Conservation (phyloP, 768 basidiomycete species). For the Leucosporidium scottii region DNA sequence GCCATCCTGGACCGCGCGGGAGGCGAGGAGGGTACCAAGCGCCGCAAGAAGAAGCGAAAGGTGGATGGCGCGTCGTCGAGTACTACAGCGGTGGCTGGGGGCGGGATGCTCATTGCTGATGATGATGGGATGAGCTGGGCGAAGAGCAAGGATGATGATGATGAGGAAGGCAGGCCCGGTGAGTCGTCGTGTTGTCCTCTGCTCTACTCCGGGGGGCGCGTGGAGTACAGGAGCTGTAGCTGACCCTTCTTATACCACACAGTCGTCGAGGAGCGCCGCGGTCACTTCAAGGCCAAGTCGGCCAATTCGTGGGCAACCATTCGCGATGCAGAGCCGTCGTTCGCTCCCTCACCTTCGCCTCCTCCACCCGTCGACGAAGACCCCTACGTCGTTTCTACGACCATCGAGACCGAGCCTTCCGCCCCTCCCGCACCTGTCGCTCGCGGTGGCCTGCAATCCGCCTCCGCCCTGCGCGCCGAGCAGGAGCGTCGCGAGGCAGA, state of each 20-base stretch:
- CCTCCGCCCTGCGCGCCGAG: constrained; percentile 58
- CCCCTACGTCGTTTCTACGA: constrained; percentile 27
- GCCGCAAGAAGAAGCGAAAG: constrained; percentile 69
- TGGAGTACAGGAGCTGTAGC: not conserved
- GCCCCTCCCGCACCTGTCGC: constrained; percentile 5
- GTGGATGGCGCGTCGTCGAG: constrained; percentile 41
- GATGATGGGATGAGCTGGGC: constrained; percentile 41
- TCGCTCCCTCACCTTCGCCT: constrained; percentile 3
- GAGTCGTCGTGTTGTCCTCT: constrained; percentile 10
- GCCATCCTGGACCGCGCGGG: constrained; percentile 69
- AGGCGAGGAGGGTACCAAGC: constrained; percentile 41
- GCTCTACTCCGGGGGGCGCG: too few species aligned
- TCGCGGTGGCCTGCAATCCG: constrained; percentile 67
- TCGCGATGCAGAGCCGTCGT: constrained; percentile 16
- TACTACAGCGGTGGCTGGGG: constrained; percentile 26
- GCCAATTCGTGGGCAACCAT: constrained; percentile 25
- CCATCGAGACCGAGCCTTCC: constrained; percentile 21
- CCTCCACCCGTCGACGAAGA: constrained; percentile 30
- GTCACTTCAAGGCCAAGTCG: constrained; percentile 22
- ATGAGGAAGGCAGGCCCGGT: constrained; percentile 43
- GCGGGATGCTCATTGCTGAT: constrained; percentile 39
- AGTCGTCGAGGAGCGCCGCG: constrained; percentile 31
- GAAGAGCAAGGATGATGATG: constrained; percentile 31
- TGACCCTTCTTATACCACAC: not conserved
- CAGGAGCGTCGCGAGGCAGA: constrained; percentile 30